Base-by-base conservation (phyloP, 2,329 filamentous ascomycete species). In the Nothophoma quercina region DNA sequence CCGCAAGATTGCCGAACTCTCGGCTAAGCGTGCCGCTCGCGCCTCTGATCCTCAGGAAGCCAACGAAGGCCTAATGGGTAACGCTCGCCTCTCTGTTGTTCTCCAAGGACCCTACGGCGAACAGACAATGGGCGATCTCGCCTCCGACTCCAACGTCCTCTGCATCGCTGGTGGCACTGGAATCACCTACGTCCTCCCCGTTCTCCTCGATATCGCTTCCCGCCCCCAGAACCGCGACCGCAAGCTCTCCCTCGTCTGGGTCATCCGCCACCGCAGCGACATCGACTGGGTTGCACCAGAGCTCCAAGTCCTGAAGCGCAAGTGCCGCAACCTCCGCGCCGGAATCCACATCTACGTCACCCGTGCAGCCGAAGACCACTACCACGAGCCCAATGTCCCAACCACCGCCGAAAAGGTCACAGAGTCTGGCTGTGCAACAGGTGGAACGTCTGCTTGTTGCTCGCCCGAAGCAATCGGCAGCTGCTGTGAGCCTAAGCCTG, bases 101-200 rank as follows among this genome's bases (percentile, higher is more conserved):
- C 56, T 74, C 18, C 69, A 64, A 3, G 72, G 72, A 0, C 70
- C 72, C 1, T 74, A 75, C 39, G 72, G 72, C 34, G 66, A 68
- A 18, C 51, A 59, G 13, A 68, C 65, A 7, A 64, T 68, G 29
- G 58, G 53, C 32, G 55, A 62, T 12, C 60, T 71, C 8, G 26
- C 58, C 9, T 26, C 52, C 5, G 59, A 61, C 22, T 59, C 65
- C 3, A 75, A 75, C 47, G 46, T 73, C 39, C 62, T 75, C 22
- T 69, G 67, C 47, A 67, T 75, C 10, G 71, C 72, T 10, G 72
- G 72, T 19, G 72, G 72, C 8, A 74, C 72, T 2, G 72, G 72
- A 28, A 72, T 75, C 41, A 67, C 72, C 2, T 75, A 72, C 56
- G 65, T 69, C n/a, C 65, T 75, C 9, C 72, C 72, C 10, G 63